A percentile compares a stretch with the other conserved stretches of the same genome.
These are phyloP conservation scores for Aegilops umbellulata DNA, from an alignment of 176 grass and related monocot species.

Conservation along the genomic window DNA sequence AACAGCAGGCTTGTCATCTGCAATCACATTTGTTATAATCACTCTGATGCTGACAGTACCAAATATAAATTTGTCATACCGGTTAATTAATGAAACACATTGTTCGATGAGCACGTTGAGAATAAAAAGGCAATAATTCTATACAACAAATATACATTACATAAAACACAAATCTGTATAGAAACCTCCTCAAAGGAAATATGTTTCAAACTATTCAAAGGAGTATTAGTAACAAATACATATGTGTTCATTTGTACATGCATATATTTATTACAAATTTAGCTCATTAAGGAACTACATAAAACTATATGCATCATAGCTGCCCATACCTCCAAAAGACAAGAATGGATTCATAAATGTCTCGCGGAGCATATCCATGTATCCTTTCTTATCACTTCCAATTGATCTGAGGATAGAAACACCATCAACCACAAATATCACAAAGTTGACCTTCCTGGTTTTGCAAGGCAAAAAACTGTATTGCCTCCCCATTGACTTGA, in stretches of 20 bases:
- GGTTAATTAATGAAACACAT: neutral
- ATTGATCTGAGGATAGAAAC: constrained; percentile 50
- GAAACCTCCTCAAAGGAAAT: neutral
- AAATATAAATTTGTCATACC: neutral
- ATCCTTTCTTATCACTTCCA: constrained; percentile 23
- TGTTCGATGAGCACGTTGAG: neutral
- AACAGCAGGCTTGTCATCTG: constrained; percentile 67
- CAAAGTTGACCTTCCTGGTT: constrained; percentile 79
- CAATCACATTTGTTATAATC: constrained; percentile 20
- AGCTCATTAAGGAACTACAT: constrained; percentile 1
- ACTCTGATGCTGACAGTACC: neutral
- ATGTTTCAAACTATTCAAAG: neutral
- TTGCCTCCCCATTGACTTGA: constrained; percentile 42
- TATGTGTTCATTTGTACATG: constrained; percentile 10
- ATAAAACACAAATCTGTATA: neutral
- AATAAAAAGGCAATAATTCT: neutral
- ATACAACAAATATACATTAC: constrained; percentile 12
- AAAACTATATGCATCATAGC: constrained; percentile 4
- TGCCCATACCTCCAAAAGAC: constrained; percentile 55
- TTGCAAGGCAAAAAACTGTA: constrained; percentile 38
- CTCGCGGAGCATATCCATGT: constrained; percentile 47
- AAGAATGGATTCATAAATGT: constrained; percentile 76
- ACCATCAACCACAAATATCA: constrained; percentile 75
- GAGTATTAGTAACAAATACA: neutral
- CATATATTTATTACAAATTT: neutral